Evolutionary conservation across 495 filamentous ascomycete genomes (phyloP), one percentile per base, ranked within the genome.

Genomic region (Hypoxylon crocopeplum): DNA sequence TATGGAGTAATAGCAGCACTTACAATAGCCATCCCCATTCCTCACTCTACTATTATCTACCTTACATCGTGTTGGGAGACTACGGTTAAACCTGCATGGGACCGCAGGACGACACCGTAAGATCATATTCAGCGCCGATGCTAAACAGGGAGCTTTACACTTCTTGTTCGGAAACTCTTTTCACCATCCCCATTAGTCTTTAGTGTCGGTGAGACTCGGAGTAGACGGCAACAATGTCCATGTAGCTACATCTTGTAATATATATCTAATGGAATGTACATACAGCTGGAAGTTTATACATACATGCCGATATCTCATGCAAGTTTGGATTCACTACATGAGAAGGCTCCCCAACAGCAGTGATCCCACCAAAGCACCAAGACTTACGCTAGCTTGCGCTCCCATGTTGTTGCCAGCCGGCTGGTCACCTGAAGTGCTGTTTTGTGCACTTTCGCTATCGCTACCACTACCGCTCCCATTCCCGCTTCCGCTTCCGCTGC

Each of bases 401-500:
- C 53, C 54, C 7, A 21, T 25, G 7, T 7, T 13, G 3, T 19
- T 40, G 4, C 20, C 32, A 8, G 27, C 12, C 7, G 47, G 20
- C 1, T 17, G 17, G 29, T 46, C n/a, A 7, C 15, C 13, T 2
- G 41, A 24, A n/a, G 36, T 44, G 22, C 7, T 42, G 17, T 12
- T 29, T 15, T 61, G 15, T 0, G 42, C 13, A 32, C 2, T 13
- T 16, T 12, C 13, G 21, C 32, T 25, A 5, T 19, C 36, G 20
- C 22, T 47, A 17, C 27, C 21, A 5, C 25, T 56, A 8, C 15
- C 19, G 19, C 25, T 24, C 1, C 33, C 38, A n/a, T 20, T 42
- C n/a, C 37, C 30, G 5, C 29, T 56, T 7, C 19, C 48, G 8
- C 6, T 45, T 1, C 34, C 34, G 20, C 19, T 57, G 17, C 83